Conservation (phyloP, 2,329 filamentous ascomycete genomes). For the Geosmithia morbida region DNA sequence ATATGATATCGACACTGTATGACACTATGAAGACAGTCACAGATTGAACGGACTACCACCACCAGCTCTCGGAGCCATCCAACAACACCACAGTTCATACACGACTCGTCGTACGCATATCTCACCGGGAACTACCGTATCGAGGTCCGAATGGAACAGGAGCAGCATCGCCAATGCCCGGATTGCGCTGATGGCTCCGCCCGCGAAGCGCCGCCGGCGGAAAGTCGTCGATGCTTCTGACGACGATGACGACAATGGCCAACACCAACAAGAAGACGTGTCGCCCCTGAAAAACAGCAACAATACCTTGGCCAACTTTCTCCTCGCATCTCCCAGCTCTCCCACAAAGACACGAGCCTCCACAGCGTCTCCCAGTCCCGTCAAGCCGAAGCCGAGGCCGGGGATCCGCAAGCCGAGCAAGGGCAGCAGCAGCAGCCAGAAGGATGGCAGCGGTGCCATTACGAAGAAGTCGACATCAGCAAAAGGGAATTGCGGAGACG, state of each 20-base stretch:
- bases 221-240: slow-evolving; percentile 36
- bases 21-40: neutral
- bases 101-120: neutral
- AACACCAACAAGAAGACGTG: neutral
- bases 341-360: slow-evolving; percentile 15
- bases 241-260: slow-evolving; percentile 23
- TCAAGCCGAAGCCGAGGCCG: slow-evolving; percentile 14
- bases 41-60: neutral
- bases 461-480: slow-evolving; percentile 22
- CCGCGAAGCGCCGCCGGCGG: slow-evolving; percentile 43
- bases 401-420: slow-evolving; percentile 1
- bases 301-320: slow-evolving; percentile 37
- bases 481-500: slow-evolving; percentile 25
- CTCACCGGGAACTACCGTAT: neutral
- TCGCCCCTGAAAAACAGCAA: slow-evolving; percentile 4
- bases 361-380: slow-evolving; percentile 25
- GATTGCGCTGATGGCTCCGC: slow-evolving; percentile 36
- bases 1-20: too few species aligned
- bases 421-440: slow-evolving; percentile 8
- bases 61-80: neutral
- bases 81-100: neutral
- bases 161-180: slow-evolving; percentile 7
- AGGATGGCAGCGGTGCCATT: slow-evolving; percentile 13
- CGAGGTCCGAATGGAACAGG: neutral
- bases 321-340: slow-evolving; percentile 36